Conservation (phyloP, 768 basidiomycete species). For the Agaricus blazei region DNA sequence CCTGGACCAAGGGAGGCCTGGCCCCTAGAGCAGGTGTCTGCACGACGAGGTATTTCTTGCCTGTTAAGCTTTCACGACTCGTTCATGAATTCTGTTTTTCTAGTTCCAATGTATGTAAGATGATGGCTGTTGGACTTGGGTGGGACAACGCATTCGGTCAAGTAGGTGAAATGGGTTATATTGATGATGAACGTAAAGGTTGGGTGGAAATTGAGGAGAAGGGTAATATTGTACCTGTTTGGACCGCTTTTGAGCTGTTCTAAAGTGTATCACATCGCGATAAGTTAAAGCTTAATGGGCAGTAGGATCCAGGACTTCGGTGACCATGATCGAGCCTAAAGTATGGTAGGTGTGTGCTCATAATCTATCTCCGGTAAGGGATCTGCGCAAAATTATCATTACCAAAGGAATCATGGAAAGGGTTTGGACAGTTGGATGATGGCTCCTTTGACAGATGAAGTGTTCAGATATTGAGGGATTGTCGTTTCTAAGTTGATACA, state of each 20-base stretch:
- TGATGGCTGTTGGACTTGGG: constrained; percentile 56
- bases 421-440: constrained; percentile 22
- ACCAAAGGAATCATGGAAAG: constrained; percentile 45
- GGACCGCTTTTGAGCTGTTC: constrained; percentile 56
- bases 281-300: background rate
- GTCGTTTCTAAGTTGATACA: constrained; percentile 34
- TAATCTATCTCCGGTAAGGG: too few relatives aligned
- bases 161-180: constrained; percentile 38
- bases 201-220: constrained; percentile 69
- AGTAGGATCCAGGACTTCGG: constrained; percentile 14
- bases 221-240: constrained; percentile 49
- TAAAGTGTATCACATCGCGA: constrained; percentile 8
- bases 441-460: constrained; percentile 10
- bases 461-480: background rate
- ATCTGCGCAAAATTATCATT: too few relatives aligned
- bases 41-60: constrained; percentile 42
- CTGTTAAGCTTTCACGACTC: background rate
- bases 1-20: constrained; percentile 47
- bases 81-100: background rate
- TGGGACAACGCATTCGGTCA: constrained; percentile 62
- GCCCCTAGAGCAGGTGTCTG: constrained; percentile 52
- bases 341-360: background rate
- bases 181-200: constrained; percentile 38
- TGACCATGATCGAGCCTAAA: background rate
- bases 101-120: constrained; percentile 58